Evolutionary conservation across 345 rosid species (phyloP).

Genomic region (Lumnitzera racemosa): DNA sequence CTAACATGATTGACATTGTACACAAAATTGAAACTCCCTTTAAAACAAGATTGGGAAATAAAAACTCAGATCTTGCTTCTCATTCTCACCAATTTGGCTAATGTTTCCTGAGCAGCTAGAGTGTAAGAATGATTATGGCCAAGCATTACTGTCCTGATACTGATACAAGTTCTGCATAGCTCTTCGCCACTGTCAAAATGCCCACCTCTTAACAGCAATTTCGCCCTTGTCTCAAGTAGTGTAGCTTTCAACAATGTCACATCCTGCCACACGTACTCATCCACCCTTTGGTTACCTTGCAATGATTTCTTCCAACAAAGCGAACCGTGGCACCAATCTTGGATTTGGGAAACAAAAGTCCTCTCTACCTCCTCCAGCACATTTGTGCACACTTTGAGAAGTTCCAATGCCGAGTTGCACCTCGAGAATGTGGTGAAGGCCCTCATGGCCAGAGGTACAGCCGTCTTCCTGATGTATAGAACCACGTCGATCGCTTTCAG

Average conservation of each 20-base stretch:
- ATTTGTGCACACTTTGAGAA: slow-evolving; percentile 77
- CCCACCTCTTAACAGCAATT: slow-evolving; percentile 78
- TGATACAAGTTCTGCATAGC: slow-evolving; percentile 77
- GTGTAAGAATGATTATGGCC: slow-evolving; percentile 81
- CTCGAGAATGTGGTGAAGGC: slow-evolving; percentile 79
- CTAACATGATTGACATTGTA: too few species aligned
- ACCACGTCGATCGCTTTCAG: slow-evolving; percentile 69
- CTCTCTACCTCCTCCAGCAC: slow-evolving; percentile 90
- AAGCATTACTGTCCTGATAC: slow-evolving; percentile 89
- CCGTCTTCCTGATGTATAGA: slow-evolving; percentile 70
- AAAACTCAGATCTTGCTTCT: slow-evolving; percentile 60
- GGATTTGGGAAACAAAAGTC: slow-evolving; percentile 77
- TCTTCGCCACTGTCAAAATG: slow-evolving; percentile 82
- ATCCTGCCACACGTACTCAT: slow-evolving; percentile 90
- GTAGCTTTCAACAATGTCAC: slow-evolving; percentile 77
- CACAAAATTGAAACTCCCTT: too few species aligned
- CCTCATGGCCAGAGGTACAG: slow-evolving; percentile 70
- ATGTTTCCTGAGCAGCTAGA: slow-evolving; percentile 88
- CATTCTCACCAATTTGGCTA: slow-evolving; percentile 82
- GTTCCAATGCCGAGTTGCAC: slow-evolving; percentile 83
- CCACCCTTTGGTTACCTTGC: slow-evolving; percentile 47
- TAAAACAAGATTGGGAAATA: too few species aligned
- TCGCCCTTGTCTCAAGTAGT: slow-evolving; percentile 77
- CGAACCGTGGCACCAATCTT: slow-evolving; percentile 75
- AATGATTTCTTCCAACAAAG: slow-evolving; percentile 80